These are phyloP conservation scores for Backusella tuberculispora DNA, from an alignment of 192 early-diverging fungal species.

Conservation along the genomic window DNA sequence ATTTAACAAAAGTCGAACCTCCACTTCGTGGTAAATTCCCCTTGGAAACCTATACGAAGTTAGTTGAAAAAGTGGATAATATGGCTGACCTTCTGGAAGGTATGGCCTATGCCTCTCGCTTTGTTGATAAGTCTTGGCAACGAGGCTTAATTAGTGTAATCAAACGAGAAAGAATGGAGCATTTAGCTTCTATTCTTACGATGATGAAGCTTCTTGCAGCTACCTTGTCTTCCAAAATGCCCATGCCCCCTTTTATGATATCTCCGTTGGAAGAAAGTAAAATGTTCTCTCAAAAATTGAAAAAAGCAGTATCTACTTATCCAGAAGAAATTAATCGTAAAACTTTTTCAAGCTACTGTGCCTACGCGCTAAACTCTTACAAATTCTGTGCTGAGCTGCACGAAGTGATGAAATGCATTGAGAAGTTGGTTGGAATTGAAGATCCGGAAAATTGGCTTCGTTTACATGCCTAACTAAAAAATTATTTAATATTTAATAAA, in stretches of 20 bases:
- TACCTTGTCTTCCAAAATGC: slow-evolving; percentile 32
- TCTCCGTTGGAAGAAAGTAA: slow-evolving; percentile 23
- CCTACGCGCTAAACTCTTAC: slow-evolving; percentile 27
- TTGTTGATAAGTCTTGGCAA: slow-evolving; percentile 8
- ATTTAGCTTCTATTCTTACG: slow-evolving; percentile 33
- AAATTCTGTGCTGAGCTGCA: slow-evolving; percentile 31
- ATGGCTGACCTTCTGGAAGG: slow-evolving; percentile 28
- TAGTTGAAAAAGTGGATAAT: slow-evolving; percentile 42
- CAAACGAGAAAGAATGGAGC: neutral
- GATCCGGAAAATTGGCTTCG: slow-evolving; percentile 29
- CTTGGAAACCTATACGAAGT: slow-evolving; percentile 24
- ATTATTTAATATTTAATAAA: neutral
- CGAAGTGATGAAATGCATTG: slow-evolving; percentile 12
- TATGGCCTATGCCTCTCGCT: neutral
- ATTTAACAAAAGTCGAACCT: slow-evolving; percentile 40
- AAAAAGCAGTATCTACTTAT: neutral
- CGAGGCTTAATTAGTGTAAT: neutral
- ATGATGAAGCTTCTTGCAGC: slow-evolving; percentile 32
- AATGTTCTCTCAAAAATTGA: neutral
- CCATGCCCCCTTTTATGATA: slow-evolving; percentile 33
- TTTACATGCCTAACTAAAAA: neutral
- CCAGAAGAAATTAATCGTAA: neutral
- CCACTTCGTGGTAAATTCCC: slow-evolving; percentile 46
- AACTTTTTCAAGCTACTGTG: slow-evolving; percentile 20
- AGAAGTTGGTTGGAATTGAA: slow-evolving; percentile 31